phyloP scores from a whole-genome alignment of 495 filamentous ascomycete species.

The Trichoderma virens region DNA sequence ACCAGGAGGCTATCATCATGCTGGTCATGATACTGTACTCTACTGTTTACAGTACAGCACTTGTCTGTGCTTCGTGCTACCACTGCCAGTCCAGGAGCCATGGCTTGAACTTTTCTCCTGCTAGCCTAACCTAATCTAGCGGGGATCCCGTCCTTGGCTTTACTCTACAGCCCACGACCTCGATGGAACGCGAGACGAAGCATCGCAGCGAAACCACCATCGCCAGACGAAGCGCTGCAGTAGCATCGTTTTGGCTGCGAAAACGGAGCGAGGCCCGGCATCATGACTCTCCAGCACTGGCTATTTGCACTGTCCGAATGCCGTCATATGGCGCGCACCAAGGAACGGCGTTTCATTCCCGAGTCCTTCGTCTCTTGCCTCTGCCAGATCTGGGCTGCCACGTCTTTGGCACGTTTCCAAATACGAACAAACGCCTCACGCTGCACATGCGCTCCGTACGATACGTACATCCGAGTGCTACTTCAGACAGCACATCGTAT shows the following conservation, averaged over 20 bases:
- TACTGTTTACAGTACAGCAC: too few species aligned
- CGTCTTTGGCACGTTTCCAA: background rate
- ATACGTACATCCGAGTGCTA: background rate
- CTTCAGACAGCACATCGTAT: background rate
- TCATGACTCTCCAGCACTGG: background rate
- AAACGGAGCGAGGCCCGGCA: background rate
- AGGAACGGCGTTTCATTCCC: background rate
- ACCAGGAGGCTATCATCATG: background rate
- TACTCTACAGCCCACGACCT: background rate
- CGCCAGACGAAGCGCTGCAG: background rate
- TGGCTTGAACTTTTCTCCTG: too few species aligned
- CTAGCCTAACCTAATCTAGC: background rate
- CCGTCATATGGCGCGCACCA: background rate
- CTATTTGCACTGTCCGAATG: background rate
- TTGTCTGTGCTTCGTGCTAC: too few species aligned
- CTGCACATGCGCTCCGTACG: background rate
- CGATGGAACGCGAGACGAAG: background rate
- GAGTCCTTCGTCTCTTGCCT: background rate
- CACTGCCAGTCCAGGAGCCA: too few species aligned
- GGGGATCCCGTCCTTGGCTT: background rate
- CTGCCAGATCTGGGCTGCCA: conserved; percentile 5
- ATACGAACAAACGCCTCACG: conserved; percentile 5
- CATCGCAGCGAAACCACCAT: background rate
- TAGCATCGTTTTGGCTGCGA: background rate
- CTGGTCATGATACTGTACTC: too few species aligned